Conservation (phyloP, 2,329 filamentous ascomycete genomes). For the Penicillium sp. region DNA sequence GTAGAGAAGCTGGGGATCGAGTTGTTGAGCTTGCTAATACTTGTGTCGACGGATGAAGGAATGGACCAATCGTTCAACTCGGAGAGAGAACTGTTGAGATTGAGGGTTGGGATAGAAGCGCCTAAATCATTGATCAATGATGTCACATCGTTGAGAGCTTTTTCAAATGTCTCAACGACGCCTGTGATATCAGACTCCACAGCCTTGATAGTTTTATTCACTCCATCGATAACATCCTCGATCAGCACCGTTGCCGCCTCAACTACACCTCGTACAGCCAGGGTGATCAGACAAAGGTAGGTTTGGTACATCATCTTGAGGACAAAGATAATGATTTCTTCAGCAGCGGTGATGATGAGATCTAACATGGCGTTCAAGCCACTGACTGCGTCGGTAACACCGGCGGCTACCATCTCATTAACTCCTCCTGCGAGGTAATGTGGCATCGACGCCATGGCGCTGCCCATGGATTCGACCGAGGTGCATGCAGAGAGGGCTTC, state of each 20-base stretch:
- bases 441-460: constrained; percentile 96
- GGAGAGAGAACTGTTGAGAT: constrained; percentile 66
- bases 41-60: constrained; percentile 65
- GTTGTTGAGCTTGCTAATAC: constrained; percentile 70
- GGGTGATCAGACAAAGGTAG: constrained; percentile 84
- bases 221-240: constrained; percentile 59
- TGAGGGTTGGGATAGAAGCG: constrained; percentile 54
- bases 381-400: constrained; percentile 77
- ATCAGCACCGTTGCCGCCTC: constrained; percentile 66
- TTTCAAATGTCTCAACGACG: constrained; percentile 51
- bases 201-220: constrained; percentile 56
- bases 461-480: constrained; percentile 89
- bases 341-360: constrained; percentile 77
- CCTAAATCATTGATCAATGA: constrained; percentile 56
- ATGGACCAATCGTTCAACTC: constrained; percentile 71
- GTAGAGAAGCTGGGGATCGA: constrained; percentile 81
- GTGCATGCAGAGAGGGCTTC: constrained; percentile 88
- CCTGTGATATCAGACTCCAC: constrained; percentile 50
- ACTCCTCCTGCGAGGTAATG: constrained; percentile 88
- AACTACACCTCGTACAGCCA: constrained; percentile 77
- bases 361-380: constrained; percentile 78
- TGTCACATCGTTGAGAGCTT: constrained; percentile 55
- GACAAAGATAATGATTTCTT: constrained; percentile 85
- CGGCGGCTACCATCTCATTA: constrained; percentile 78
- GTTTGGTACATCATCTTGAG: constrained; percentile 90